Evolutionary conservation across 2,329 filamentous ascomycete genomes (phyloP).

Genomic region (Coniella lustricola): DNA sequence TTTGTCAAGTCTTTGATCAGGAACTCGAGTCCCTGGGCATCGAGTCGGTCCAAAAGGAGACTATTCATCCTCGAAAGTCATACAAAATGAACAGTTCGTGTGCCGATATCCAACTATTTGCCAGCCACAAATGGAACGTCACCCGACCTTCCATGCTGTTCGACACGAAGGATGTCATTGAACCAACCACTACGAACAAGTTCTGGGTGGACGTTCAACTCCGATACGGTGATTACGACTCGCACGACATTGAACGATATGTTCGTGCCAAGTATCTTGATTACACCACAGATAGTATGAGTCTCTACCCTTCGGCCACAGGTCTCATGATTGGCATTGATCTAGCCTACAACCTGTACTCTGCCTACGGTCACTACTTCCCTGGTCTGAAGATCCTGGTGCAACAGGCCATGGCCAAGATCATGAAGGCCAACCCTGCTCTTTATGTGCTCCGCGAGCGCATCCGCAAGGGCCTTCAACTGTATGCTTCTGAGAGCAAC

Average conservation of each 20-base stretch:
- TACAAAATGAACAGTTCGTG: constrained; percentile 99
- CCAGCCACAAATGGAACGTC: constrained; percentile 96
- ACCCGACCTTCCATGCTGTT: constrained; percentile 88
- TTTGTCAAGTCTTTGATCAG: constrained; percentile 97
- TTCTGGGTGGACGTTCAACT: constrained; percentile 99
- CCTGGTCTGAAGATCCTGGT: constrained; percentile 90
- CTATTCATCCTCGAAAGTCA: constrained; percentile 96
- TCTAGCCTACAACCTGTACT: constrained; percentile 96
- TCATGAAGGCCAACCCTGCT: constrained; percentile 99
- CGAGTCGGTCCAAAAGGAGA: constrained; percentile 97
- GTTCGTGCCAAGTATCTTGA: constrained; percentile 97
- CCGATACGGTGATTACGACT: constrained; percentile 96
- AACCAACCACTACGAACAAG: constrained; percentile 92
- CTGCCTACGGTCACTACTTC: constrained; percentile 97
- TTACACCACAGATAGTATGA: constrained; percentile 98
- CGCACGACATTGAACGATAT: constrained; percentile 88
- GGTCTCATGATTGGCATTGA: constrained; percentile 98
- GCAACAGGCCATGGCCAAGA: constrained; percentile 98
- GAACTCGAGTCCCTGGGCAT: constrained; percentile 93
- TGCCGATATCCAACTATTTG: constrained; percentile 36
- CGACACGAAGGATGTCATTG: constrained; percentile 93
- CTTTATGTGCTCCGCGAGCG: constrained; percentile 94
- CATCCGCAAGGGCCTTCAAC: constrained; percentile 94
- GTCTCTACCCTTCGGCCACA: constrained; percentile 94
- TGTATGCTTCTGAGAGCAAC: constrained; percentile 97